Evolutionary conservation across 345 rosid genomes (phyloP).

Genomic region (Fremontodendron californicum): DNA sequence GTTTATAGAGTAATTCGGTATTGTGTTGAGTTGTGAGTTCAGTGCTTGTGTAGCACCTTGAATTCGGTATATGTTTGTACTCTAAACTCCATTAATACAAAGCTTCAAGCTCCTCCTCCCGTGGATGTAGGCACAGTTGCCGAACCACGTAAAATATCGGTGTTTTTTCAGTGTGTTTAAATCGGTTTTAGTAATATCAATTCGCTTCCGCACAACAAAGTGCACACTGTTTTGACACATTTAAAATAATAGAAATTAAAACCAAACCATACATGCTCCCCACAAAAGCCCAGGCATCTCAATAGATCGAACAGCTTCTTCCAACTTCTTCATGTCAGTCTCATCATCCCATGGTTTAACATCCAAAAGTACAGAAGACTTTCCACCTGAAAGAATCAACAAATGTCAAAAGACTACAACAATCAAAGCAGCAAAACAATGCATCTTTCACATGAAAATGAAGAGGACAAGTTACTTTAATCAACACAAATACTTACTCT

Average conservation of each 20-base stretch:
- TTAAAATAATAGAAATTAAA: not conserved
- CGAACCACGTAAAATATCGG: no score
- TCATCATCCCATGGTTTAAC: slow-evolving; percentile 98
- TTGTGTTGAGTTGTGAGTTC: no score
- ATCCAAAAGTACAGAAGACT: slow-evolving; percentile 89
- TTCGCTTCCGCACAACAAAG: no score
- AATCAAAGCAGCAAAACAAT: not conserved
- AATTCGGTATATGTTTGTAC: no score
- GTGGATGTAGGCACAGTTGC: no score
- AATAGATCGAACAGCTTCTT: slow-evolving; percentile 59
- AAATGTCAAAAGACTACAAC: not conserved
- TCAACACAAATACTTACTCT: slow-evolving; percentile 39
- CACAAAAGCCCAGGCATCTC: slow-evolving; percentile 85
- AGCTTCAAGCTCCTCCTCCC: no score
- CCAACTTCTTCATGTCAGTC: slow-evolving; percentile 94
- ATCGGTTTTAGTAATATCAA: no score
- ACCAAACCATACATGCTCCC: slow-evolving; percentile 80
- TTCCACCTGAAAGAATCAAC: slow-evolving; percentile 52
- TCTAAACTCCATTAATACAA: no score
- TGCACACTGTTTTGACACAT: not conserved
- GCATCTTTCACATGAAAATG: not conserved
- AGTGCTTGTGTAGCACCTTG: no score
- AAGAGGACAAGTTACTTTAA: not conserved
- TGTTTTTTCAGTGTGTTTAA: no score
- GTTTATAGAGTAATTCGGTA: no score